Percentiles rank a stretch among this genome's conserved stretches.
Evolutionary conservation across 179 eudicot genomes (phyloP).

Genomic region (Heliamphora pulchella): DNA sequence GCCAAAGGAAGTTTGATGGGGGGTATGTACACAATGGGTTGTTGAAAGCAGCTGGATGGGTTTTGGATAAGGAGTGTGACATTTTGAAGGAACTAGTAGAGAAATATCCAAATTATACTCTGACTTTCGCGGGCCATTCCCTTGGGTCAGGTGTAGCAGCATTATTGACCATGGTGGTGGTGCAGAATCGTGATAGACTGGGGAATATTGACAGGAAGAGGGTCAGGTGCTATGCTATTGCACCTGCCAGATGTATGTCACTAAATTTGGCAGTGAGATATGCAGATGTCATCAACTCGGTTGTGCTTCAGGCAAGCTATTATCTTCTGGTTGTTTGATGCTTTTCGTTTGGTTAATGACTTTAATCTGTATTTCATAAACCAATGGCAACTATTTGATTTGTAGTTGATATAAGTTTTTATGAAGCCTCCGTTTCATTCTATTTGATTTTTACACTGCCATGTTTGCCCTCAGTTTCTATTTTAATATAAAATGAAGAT

Average conservation of each 20-base stretch:
- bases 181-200: slow-evolving; percentile 50
- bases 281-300: slow-evolving; percentile 78
- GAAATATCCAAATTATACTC: slow-evolving; percentile 50
- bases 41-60: slow-evolving; percentile 67
- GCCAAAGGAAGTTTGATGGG: slow-evolving; percentile 65
- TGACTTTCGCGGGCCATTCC: slow-evolving; percentile 84
- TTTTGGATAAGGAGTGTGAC: slow-evolving; percentile 61
- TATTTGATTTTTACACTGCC: neutral
- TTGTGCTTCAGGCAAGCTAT: slow-evolving; percentile 77
- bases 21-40: slow-evolving; percentile 97
- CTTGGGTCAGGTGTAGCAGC: slow-evolving; percentile 84
- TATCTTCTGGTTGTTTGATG: slow-evolving; percentile 3
- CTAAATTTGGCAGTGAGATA: slow-evolving; percentile 81
- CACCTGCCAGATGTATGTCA: slow-evolving; percentile 89
- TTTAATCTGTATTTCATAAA: neutral
- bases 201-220: slow-evolving; percentile 64
- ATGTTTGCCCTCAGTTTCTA: neutral
- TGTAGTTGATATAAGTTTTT: neutral
- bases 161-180: slow-evolving; percentile 60
- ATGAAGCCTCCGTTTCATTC: neutral
- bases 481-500: neutral
- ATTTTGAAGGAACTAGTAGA: slow-evolving; percentile 58
- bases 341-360: neutral
- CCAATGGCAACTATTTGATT: neutral
- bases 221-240: slow-evolving; percentile 77